Evolutionary conservation across 352 stramenopile species (phyloP).

Genomic region (Phytopythium kandeliae): DNA sequence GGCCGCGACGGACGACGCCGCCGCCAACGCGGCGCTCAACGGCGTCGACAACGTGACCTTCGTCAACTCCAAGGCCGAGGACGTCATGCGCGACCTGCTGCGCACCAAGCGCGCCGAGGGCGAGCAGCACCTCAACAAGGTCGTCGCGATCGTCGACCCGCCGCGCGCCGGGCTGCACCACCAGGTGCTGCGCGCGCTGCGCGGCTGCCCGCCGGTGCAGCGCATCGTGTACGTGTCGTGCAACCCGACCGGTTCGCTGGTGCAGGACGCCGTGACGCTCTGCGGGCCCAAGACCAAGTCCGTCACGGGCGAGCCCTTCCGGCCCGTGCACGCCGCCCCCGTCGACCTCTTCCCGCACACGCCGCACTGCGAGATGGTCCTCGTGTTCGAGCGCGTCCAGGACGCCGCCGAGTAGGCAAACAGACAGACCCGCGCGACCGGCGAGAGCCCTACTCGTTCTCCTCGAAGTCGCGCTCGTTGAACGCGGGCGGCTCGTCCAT

Average conservation of each 20-base stretch:
- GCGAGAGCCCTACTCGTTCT: slow-evolving; percentile 23
- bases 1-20: slow-evolving; percentile 87
- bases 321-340: slow-evolving; percentile 87
- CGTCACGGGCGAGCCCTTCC: slow-evolving; percentile 89
- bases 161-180: slow-evolving; percentile 94
- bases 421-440: neutral
- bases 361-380: slow-evolving; percentile 97
- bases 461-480: slow-evolving; percentile 58
- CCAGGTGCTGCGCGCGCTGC: slow-evolving; percentile 85
- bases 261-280: slow-evolving; percentile 84
- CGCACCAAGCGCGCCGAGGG: slow-evolving; percentile 46
- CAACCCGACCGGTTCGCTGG: slow-evolving; percentile 95
- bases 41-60: slow-evolving; percentile 85
- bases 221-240: slow-evolving; percentile 98
- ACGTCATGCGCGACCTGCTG: slow-evolving; percentile 86
- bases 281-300: slow-evolving; percentile 93
- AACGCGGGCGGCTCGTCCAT: slow-evolving; percentile 65
- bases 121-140: slow-evolving; percentile 53
- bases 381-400: slow-evolving; percentile 93
- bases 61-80: slow-evolving; percentile 89
- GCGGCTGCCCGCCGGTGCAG: slow-evolving; percentile 74
- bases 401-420: slow-evolving; percentile 11
- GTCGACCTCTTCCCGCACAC: slow-evolving; percentile 99
- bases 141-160: slow-evolving; percentile 97
- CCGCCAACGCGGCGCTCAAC: slow-evolving; percentile 83